A percentile compares a stretch with the other conserved stretches of the same genome.
Conservation (phyloP, 1,139 yeast species). For the Taphrina pruni region DNA sequence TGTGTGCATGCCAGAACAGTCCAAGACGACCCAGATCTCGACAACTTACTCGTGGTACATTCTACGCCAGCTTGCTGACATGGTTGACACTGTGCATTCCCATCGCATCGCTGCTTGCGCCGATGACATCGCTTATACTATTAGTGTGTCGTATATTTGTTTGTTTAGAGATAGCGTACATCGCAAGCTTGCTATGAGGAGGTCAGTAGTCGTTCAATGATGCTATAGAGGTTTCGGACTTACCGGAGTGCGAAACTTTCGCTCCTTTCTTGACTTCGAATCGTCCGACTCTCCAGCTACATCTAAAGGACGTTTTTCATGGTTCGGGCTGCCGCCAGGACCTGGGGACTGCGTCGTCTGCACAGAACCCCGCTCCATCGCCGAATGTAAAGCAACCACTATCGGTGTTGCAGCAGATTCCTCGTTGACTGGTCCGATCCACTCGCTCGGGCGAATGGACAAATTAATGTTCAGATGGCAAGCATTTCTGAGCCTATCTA, state of each 20-base stretch:
- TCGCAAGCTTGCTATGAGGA: slow-evolving; percentile 25
- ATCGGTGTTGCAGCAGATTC: slow-evolving; percentile 6
- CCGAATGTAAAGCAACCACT: background rate
- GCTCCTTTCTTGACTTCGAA: slow-evolving; percentile 9
- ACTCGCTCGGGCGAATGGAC: no score
- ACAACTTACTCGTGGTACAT: slow-evolving; percentile 23
- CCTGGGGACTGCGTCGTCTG: slow-evolving; percentile 2
- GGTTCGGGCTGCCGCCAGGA: background rate
- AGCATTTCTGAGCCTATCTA: no score
- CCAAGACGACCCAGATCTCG: background rate
- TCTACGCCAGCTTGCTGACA: slow-evolving; percentile 38
- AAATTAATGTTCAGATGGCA: no score
- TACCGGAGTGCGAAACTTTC: slow-evolving; percentile 31
- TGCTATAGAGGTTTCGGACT: background rate
- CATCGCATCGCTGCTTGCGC: slow-evolving; percentile 38
- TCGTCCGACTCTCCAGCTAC: background rate
- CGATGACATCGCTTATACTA: slow-evolving; percentile 28
- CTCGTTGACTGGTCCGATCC: background rate
- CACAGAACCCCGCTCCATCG: background rate
- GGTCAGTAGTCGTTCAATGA: background rate
- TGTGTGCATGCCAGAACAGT: no score
- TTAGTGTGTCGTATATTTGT: background rate
- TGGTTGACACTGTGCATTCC: slow-evolving; percentile 34
- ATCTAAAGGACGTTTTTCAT: slow-evolving; percentile 7
- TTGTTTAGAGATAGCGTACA: background rate